phyloP scores from a whole-genome alignment of 2,329 filamentous ascomycete genomes.

The Verticillium klebahnii region DNA sequence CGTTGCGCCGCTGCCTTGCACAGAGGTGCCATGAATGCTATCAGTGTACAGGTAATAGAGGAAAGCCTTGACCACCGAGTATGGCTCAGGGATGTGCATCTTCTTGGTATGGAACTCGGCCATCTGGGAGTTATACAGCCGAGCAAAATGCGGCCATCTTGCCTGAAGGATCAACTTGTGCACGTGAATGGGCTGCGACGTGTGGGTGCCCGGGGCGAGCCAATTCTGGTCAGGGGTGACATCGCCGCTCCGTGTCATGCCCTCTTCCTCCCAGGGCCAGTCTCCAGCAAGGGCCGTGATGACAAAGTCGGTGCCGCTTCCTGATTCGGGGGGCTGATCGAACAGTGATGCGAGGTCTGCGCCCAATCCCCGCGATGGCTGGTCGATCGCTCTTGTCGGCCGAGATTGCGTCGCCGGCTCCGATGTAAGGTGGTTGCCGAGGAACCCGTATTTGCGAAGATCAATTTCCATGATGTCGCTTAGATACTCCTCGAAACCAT shows the following conservation, averaged over 20 bases:
- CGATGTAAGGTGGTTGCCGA: constrained; percentile 69
- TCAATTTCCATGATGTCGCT: constrained; percentile 92
- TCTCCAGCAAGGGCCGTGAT: constrained; percentile 85
- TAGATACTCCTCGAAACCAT: constrained; percentile 81
- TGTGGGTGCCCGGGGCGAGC: constrained; percentile 57
- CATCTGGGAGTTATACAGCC: constrained; percentile 92
- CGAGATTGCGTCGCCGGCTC: constrained; percentile 48
- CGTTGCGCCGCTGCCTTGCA: constrained; percentile 64
- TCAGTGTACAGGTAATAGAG: constrained; percentile 97
- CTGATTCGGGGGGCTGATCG: constrained; percentile 76
- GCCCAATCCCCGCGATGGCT: constrained; percentile 66
- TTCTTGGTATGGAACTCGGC: constrained; percentile 93
- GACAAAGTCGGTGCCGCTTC: constrained; percentile 84
- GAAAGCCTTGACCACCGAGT: constrained; percentile 89
- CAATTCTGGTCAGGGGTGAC: constrained; percentile 43
- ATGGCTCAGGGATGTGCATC: constrained; percentile 97
- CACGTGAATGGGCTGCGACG: constrained; percentile 84
- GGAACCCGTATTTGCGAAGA: constrained; percentile 81
- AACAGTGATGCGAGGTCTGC: constrained; percentile 83
- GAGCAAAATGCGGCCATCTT: constrained; percentile 93
- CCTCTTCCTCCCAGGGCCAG: constrained; percentile 55
- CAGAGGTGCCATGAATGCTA: constrained; percentile 61
- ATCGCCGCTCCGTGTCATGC: constrained; percentile 49
- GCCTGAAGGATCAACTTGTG: constrained; percentile 92
- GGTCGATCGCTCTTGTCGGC: constrained; percentile 44